Base-by-base conservation (phyloP, 352 stramenopile genomes). In the Phytopythium montanum region DNA sequence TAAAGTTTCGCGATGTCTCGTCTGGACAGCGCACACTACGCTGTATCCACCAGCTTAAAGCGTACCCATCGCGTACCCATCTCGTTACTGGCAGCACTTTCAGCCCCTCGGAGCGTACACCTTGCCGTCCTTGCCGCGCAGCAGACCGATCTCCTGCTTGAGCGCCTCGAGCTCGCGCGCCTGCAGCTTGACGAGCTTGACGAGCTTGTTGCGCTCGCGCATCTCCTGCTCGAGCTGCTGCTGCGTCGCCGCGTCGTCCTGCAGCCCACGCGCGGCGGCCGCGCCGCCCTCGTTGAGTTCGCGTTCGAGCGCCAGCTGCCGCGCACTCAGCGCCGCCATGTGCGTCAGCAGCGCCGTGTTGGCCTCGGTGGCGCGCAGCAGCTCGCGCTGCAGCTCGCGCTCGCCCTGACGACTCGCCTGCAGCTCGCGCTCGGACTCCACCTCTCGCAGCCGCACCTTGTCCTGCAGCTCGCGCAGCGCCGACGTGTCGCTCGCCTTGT, bases 111-210 rank as follows among this genome's bases (percentile, higher is more conserved):
- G 71, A 2, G 77, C 80, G 33, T 92, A 88, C 29, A 90, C 73
- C 61, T 88, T 90, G 59, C 83, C 85, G 64, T 90, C 83, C 53
- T 95, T 96, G 64, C 85, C 75, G 10, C 85, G 84, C 48, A 97
- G 63, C 59, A 96, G 76, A 4, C 78, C 76, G 28, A 97, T 92
- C 68, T 97, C 91, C 54, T 92, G 75, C 61, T 96, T 96, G 45
- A 98, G 79, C 14, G 87, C 88, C 56, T 98, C 90, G 13, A 97
- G 72, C 60, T 98, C 92, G 38, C 87, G 83, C 34, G 81, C 81
- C 71, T 98, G 93, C 28, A 98, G 75, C 62, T 96, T 97, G 14
- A 97, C 88, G 26, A 97, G 73, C 28, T 86, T 73, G 18, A 95
- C 85, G 23, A 98, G 76, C 33, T 95, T 92, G 65, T 90, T 93